These are phyloP conservation scores for Melastoma malabathricum DNA, from an alignment of 345 rosid species.

Conservation along the genomic window DNA sequence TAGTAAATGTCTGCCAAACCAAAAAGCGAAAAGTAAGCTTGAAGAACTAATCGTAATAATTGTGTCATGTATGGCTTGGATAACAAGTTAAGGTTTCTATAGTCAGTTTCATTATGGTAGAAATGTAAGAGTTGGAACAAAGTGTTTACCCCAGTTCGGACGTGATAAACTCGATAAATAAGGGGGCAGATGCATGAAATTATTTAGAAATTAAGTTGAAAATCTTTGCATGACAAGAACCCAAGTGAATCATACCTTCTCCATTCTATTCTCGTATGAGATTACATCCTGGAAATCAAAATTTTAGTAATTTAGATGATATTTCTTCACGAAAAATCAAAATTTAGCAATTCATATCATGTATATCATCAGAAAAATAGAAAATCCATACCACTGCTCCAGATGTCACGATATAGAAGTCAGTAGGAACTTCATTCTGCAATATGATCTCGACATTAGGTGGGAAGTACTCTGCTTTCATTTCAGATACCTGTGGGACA, in stretches of 20 bases:
- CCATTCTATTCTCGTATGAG: slow-evolving; percentile 48
- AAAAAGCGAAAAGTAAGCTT: background rate
- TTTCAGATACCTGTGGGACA: slow-evolving; percentile 44
- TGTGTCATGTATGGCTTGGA: too few species aligned
- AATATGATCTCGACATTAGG: slow-evolving; percentile 80
- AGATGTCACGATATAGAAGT: slow-evolving; percentile 72
- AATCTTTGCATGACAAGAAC: too few species aligned
- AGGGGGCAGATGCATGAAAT: too few species aligned
- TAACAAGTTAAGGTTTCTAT: too few species aligned
- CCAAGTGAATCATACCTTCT: slow-evolving; percentile 42
- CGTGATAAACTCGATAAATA: too few species aligned
- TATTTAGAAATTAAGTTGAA: too few species aligned
- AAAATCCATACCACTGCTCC: slow-evolving; percentile 66
- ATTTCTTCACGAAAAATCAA: too few species aligned
- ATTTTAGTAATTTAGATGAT: background rate
- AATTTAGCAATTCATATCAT: too few species aligned
- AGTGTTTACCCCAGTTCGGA: too few species aligned
- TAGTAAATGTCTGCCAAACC: slow-evolving; percentile 37
- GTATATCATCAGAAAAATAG: background rate
- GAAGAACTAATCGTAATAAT: background rate
- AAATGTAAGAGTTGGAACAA: too few species aligned
- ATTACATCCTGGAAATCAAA: slow-evolving; percentile 52
- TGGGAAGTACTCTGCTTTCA: slow-evolving; percentile 88
- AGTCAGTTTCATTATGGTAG: too few species aligned
- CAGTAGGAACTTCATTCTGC: slow-evolving; percentile 84